These are phyloP conservation scores for Golubevia sp. DNA, from an alignment of 1,284 basidiomycete species.

Conservation along the genomic window DNA sequence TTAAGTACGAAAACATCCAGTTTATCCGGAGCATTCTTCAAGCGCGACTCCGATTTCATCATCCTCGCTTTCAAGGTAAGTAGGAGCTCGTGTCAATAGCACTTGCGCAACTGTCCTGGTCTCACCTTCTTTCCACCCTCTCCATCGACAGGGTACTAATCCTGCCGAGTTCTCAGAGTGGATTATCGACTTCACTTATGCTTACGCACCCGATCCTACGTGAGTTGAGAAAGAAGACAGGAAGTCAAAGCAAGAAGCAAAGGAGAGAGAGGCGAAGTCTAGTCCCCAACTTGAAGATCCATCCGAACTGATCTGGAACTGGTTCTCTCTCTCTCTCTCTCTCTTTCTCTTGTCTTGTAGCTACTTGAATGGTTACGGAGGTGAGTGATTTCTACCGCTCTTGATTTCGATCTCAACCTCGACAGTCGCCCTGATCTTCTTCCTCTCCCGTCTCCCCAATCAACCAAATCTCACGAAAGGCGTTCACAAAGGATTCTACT, in stretches of 20 bases:
- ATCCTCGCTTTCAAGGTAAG: slow-evolving; percentile 33
- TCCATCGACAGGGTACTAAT: slow-evolving; percentile 52
- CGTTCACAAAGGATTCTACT: slow-evolving; percentile 30
- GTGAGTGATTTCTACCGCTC: too few relatives aligned
- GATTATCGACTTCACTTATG: slow-evolving; percentile 56
- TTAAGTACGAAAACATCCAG: slow-evolving; percentile 30
- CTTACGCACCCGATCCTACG: slow-evolving; percentile 23
- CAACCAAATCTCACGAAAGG: too few relatives aligned
- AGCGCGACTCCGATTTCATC: slow-evolving; percentile 30
- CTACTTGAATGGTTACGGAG: slow-evolving; percentile 26
- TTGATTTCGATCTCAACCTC: too few relatives aligned
- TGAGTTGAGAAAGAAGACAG: too few relatives aligned
- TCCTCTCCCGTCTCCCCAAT: too few relatives aligned
- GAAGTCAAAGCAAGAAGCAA: too few relatives aligned
- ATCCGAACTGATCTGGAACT: too few relatives aligned
- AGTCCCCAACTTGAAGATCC: too few relatives aligned
- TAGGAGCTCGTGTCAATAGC: not conserved
- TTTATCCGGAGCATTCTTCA: slow-evolving; percentile 26
- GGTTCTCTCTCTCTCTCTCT: too few relatives aligned
- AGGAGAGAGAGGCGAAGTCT: too few relatives aligned
- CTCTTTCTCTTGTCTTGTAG: too few relatives aligned
- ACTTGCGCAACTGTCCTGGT: not conserved
- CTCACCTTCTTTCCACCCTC: slow-evolving; percentile 26
- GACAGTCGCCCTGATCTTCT: too few relatives aligned
- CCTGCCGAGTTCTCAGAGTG: slow-evolving; percentile 62